phyloP scores from a whole-genome alignment of 805 yeast genomes.

The Yamadazyma endophytica region DNA sequence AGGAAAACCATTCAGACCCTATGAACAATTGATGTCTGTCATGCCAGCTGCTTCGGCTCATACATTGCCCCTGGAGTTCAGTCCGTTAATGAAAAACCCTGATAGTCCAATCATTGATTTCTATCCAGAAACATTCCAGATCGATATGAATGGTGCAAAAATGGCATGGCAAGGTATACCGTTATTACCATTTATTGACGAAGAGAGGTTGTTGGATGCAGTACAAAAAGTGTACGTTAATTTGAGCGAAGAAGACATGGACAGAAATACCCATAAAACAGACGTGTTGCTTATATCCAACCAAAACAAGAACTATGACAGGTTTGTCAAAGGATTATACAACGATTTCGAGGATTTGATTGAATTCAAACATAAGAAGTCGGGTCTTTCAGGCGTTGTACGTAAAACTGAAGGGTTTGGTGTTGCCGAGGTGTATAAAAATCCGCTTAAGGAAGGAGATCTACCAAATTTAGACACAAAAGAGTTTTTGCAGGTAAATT shows the following conservation, averaged over 20 bases:
- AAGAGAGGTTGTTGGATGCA: conserved; percentile 59
- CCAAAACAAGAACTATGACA: conserved; percentile 47
- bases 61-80: conserved; percentile 74
- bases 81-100: conserved; percentile 74
- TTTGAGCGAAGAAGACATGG: conserved; percentile 62
- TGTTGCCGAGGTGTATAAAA: conserved; percentile 30
- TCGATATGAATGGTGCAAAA: conserved; percentile 94
- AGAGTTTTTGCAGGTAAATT: conserved; percentile 44
- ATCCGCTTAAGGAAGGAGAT: conserved; percentile 45
- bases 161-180: conserved; percentile 96
- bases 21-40: conserved; percentile 92
- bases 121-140: conserved; percentile 81
- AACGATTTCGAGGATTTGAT: conserved; percentile 27
- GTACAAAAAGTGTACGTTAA: conserved; percentile 62
- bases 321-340: conserved; percentile 37
- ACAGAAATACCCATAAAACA: conserved; percentile 65
- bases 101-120: conserved; percentile 85
- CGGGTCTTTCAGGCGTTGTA: conserved; percentile 60
- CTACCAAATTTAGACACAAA: conserved; percentile 42
- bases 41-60: conserved; percentile 92
- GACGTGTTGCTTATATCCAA: conserved; percentile 69
- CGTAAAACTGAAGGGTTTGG: conserved; percentile 30
- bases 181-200: conserved; percentile 86
- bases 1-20: conserved; percentile 85
- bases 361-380: conserved; percentile 44